Evolutionary conservation across 106 monocot species (phyloP), one percentile per base, ranked within the genome.

Genomic region (Platanthera zijinensis): DNA sequence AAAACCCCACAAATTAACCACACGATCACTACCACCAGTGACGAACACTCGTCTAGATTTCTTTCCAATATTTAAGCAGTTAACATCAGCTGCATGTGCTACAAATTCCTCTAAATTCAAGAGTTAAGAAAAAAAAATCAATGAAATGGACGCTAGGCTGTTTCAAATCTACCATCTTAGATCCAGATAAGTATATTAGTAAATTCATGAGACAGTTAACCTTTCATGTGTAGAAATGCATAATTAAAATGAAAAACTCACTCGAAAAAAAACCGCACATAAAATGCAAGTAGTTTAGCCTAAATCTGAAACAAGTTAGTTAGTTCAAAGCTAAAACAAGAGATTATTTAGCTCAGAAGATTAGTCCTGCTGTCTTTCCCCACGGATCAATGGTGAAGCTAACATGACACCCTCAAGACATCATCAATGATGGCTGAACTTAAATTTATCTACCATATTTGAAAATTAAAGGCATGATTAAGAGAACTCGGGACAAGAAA

Each of bases 11-110:
- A 92, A 52, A 74, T 92, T 95, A 22, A 95, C 92, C 73, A 81
- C 87, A 51, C 86, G 79, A 78, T 95, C 95, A 63, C 81, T 88
- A 13, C 95, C 89, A 64, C 95, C 95, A 61, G 95, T 92, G 50
- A 86, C 64, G 50, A 92, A 95, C 63, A 92, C 74, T 77, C 88
- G 79, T 75, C 82, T 78, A 56, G 90, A 92, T 76, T 95, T 95
- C 86, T 90, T 95, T 49, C 95, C 95, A 50, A 95, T 90, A 48
- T 76, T 83, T 63, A 92, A 80, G 57, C 90, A 95, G 13, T 86
- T 95, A 15, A 95, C 87, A 77, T 88, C 86, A 68, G 88, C 82
- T 69, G 80, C 83, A 77, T 92, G 92, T 18, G 88, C 95, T 59
- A 84, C 82, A 69, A 92, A 92, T 76, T 95, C 90, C 56, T 95